A percentile compares a stretch with the other conserved stretches of the same genome.
These are phyloP conservation scores for Phytophthora sp. DNA, from an alignment of 352 stramenopile genomes.

Conservation along the genomic window DNA sequence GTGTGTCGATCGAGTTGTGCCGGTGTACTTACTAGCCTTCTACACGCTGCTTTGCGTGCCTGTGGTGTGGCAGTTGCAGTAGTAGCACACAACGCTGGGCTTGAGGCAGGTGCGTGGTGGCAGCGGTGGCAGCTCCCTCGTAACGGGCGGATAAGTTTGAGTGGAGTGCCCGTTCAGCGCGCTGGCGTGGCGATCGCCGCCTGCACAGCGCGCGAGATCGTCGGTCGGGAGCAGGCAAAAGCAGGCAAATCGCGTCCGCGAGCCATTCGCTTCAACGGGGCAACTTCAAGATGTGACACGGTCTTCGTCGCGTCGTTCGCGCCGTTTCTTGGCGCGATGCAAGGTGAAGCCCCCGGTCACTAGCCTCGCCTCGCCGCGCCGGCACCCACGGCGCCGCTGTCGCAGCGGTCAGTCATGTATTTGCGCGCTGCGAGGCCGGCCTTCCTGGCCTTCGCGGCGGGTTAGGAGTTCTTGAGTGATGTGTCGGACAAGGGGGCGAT, in stretches of 20 bases:
- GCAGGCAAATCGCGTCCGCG: conserved; percentile 2
- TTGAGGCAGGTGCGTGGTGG: not conserved
- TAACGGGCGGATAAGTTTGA: conserved; percentile 27
- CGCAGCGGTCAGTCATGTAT: too few relatives aligned
- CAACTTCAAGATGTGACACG: conserved; percentile 29
- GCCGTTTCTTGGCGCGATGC: conserved; percentile 11
- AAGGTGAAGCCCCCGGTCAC: not conserved
- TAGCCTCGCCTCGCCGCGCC: too few relatives aligned
- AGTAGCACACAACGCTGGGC: not conserved
- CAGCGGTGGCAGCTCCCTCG: conserved; percentile 2
- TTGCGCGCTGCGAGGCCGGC: too few relatives aligned
- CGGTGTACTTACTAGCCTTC: not conserved
- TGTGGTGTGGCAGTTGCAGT: not conserved
- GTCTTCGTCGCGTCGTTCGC: conserved; percentile 13
- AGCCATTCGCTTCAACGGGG: conserved; percentile 14
- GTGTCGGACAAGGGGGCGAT: conserved; percentile 24
- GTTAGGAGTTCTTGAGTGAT: conserved; percentile 15
- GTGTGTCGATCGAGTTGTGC: conserved; percentile 4
- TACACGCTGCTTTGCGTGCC: too few relatives aligned
- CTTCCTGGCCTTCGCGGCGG: too few relatives aligned
- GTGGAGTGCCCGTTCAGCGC: not conserved
- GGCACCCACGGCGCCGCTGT: too few relatives aligned
- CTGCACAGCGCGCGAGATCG: too few relatives aligned
- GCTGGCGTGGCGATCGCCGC: not conserved
- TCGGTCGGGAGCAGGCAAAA: too few relatives aligned